These are phyloP conservation scores for Daldinia decipiens DNA, from an alignment of 495 filamentous ascomycete genomes.

Conservation along the genomic window DNA sequence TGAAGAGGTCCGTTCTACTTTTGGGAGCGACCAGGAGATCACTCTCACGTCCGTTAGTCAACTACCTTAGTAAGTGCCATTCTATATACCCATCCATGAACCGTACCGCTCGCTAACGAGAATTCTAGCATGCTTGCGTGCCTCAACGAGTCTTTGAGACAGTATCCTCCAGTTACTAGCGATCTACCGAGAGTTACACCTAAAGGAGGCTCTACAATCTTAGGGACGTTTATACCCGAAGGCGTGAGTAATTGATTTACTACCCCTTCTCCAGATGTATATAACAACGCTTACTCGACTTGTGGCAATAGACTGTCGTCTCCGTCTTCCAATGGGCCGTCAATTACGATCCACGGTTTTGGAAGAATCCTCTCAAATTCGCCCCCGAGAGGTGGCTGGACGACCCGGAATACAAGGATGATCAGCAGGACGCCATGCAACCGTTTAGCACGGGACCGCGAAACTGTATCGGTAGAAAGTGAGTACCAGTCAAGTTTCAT, in stretches of 20 bases:
- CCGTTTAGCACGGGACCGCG: conserved; percentile 65
- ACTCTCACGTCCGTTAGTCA: conserved; percentile 51
- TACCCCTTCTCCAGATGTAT: neutral
- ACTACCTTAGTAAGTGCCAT: conserved; percentile 50
- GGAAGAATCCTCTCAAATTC: conserved; percentile 58
- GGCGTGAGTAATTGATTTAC: conserved; percentile 43
- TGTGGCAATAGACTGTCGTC: conserved; percentile 56
- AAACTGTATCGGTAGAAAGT: conserved; percentile 67
- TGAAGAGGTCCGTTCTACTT: conserved; percentile 57
- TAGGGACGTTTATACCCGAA: conserved; percentile 55
- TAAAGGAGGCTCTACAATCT: conserved; percentile 57
- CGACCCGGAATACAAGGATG: conserved; percentile 53
- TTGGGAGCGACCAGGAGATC: conserved; percentile 58
- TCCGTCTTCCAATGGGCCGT: conserved; percentile 60
- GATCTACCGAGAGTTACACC: conserved; percentile 57
- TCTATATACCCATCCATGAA: neutral
- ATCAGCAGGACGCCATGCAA: conserved; percentile 59
- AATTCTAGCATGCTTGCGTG: conserved; percentile 53
- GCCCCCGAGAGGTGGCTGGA: conserved; percentile 63
- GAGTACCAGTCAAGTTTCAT: conserved; percentile 36
- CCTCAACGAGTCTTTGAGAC: conserved; percentile 61
- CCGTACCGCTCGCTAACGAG: neutral
- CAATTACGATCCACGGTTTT: conserved; percentile 54
- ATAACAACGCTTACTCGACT: conserved; percentile 8
- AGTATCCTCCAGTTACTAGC: conserved; percentile 60